Conservation (phyloP, 163 green algal species). For the Smithsoniella earleae region DNA sequence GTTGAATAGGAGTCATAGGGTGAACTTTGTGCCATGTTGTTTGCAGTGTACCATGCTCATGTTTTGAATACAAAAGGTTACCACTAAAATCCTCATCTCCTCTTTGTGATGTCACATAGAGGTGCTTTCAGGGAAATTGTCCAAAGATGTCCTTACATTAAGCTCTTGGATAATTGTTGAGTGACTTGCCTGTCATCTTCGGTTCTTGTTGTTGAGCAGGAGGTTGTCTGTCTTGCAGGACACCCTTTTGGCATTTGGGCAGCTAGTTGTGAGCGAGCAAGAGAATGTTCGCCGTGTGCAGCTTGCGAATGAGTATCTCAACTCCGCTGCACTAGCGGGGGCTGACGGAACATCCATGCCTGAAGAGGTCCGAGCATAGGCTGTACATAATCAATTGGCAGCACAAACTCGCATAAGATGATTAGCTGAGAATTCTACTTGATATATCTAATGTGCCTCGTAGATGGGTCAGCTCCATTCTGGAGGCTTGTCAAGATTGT, state of each 20-base stretch:
- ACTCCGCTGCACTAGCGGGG: conserved; percentile 5
- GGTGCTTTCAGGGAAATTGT: neutral
- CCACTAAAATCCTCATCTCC: neutral
- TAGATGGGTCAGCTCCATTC: too few relatives aligned
- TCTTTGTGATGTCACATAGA: neutral
- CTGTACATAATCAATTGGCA: too few relatives aligned
- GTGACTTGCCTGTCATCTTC: too few relatives aligned
- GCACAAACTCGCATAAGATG: too few relatives aligned
- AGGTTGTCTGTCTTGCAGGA: conserved; percentile 21
- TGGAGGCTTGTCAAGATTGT: too few relatives aligned
- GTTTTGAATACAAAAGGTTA: neutral
- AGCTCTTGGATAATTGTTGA: too few relatives aligned
- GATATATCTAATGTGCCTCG: too few relatives aligned
- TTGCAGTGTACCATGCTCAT: neutral
- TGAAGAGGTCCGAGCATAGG: too few relatives aligned
- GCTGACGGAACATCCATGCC: conserved; percentile 4
- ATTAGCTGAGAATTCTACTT: too few relatives aligned
- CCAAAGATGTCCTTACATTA: neutral
- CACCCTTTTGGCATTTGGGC: conserved; percentile 25
- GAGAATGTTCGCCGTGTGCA: conserved; percentile 28
- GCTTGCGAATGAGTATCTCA: conserved; percentile 25
- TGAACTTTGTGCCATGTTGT: too few relatives aligned
- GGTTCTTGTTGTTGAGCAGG: too few relatives aligned
- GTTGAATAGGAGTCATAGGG: too few relatives aligned
- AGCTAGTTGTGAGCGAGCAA: conserved; percentile 25